Evolutionary conservation across 176 grass and related monocot genomes (phyloP).

Genomic region (Melocanna baccifera): DNA sequence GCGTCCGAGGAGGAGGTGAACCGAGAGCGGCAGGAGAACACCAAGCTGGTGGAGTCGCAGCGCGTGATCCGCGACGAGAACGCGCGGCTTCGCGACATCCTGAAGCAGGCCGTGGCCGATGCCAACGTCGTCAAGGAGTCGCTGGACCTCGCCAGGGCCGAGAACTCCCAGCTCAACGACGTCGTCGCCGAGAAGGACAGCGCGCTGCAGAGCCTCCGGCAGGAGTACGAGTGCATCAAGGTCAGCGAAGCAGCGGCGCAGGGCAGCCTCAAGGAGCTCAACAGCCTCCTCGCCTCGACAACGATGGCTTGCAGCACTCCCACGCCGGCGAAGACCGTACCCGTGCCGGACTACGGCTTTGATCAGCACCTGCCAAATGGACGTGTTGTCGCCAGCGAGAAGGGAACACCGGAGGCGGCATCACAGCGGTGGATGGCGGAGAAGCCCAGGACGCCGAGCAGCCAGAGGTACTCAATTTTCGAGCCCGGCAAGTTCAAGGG

Average conservation of each 20-base stretch:
- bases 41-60: slow-evolving; percentile 75
- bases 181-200: slow-evolving; percentile 56
- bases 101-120: slow-evolving; percentile 91
- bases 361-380: neutral
- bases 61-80: slow-evolving; percentile 88
- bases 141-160: slow-evolving; percentile 49
- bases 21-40: slow-evolving; percentile 55
- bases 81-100: slow-evolving; percentile 67
- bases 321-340: slow-evolving; percentile 24
- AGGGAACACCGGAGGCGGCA: slow-evolving; percentile 21
- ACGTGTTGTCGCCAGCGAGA: slow-evolving; percentile 10
- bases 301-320: slow-evolving; percentile 47
- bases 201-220: slow-evolving; percentile 60
- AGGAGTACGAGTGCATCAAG: slow-evolving; percentile 85
- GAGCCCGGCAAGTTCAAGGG: slow-evolving; percentile 58
- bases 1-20: slow-evolving; percentile 74
- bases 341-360: slow-evolving; percentile 17
- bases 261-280: slow-evolving; percentile 81
- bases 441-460: slow-evolving; percentile 29
- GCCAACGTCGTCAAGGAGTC: slow-evolving; percentile 62
- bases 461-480: slow-evolving; percentile 62
- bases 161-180: slow-evolving; percentile 66
- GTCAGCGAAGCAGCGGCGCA: slow-evolving; percentile 85
- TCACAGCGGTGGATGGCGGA: slow-evolving; percentile 29
- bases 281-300: slow-evolving; percentile 76